A percentile compares a stretch with the other conserved stretches of the same genome.
phyloP scores from a whole-genome alignment of 805 yeast genomes.

The Blastobotrys chiropterorum region DNA sequence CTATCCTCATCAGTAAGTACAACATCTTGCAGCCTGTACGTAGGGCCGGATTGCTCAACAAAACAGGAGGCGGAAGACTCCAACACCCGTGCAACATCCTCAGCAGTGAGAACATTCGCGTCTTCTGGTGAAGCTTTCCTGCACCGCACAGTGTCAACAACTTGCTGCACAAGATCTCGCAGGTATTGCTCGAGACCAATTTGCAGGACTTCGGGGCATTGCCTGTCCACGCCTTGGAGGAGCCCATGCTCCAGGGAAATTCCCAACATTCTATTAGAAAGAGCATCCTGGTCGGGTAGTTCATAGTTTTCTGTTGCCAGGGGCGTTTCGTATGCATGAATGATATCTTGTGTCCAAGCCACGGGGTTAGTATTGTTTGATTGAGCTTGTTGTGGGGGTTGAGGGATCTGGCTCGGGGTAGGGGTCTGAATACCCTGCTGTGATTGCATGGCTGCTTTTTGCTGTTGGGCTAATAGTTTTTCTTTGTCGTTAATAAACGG shows the following conservation, averaged over 20 bases:
- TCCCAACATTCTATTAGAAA: slow-evolving; percentile 67
- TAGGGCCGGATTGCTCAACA: slow-evolving; percentile 32
- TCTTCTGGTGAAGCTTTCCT: slow-evolving; percentile 38
- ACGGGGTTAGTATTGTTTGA: slow-evolving; percentile 22
- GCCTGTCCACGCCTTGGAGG: slow-evolving; percentile 70
- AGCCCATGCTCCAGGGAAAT: slow-evolving; percentile 87
- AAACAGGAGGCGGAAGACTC: slow-evolving; percentile 30
- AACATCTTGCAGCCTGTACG: slow-evolving; percentile 29
- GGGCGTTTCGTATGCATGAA: slow-evolving; percentile 78
- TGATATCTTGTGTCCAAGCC: slow-evolving; percentile 89
- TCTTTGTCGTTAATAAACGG: slow-evolving; percentile 52
- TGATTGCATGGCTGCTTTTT: not conserved
- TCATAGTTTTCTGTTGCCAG: slow-evolving; percentile 71
- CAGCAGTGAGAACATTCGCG: slow-evolving; percentile 26
- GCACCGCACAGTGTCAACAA: slow-evolving; percentile 65
- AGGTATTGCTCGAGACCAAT: slow-evolving; percentile 81
- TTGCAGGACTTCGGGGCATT: slow-evolving; percentile 67
- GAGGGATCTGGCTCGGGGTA: not conserved
- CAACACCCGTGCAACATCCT: slow-evolving; percentile 30
- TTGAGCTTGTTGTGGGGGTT: not conserved
- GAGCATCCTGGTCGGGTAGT: slow-evolving; percentile 69
- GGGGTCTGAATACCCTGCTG: not conserved
- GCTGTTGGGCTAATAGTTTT: slow-evolving; percentile 16
- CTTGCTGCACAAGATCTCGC: slow-evolving; percentile 64
- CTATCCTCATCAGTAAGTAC: slow-evolving; percentile 33